Percentiles rank a stretch among this genome's conserved stretches.
phyloP scores from a whole-genome alignment of 495 filamentous ascomycete species.

The Podospora pseudopauciseta region DNA sequence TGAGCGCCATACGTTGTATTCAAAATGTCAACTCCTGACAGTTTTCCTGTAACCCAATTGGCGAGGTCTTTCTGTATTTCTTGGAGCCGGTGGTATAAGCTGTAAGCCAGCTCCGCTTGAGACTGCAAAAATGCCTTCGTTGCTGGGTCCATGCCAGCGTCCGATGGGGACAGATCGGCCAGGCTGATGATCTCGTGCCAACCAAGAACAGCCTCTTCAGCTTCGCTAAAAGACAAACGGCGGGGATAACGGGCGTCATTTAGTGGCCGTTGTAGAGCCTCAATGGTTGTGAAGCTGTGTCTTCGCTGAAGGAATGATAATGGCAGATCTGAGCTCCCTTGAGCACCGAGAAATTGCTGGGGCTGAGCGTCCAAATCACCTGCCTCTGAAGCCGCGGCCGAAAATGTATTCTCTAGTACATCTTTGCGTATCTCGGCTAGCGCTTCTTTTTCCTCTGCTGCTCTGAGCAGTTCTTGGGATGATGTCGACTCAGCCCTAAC shows the following conservation, averaged over 20 bases:
- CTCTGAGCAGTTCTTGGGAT: not conserved
- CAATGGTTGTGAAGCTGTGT: constrained; percentile 46
- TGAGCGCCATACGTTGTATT: constrained; percentile 58
- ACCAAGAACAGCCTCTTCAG: constrained; percentile 78
- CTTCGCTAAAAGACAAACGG: constrained; percentile 81
- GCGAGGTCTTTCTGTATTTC: constrained; percentile 49
- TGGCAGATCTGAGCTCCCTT: constrained; percentile 25
- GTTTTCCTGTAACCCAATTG: constrained; percentile 65
- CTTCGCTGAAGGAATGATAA: constrained; percentile 41
- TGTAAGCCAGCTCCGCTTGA: constrained; percentile 55
- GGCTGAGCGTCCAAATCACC: constrained; percentile 43
- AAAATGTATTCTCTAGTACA: constrained; percentile 27
- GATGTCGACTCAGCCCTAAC: not conserved
- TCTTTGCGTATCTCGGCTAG: constrained; percentile 26
- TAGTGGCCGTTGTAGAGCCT: constrained; percentile 28
- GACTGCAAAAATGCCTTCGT: constrained; percentile 8
- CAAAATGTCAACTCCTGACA: constrained; percentile 59
- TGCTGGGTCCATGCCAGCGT: constrained; percentile 19
- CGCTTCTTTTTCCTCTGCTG: constrained; percentile 14
- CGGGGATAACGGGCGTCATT: constrained; percentile 67
- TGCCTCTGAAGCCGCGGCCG: constrained; percentile 40
- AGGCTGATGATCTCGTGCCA: constrained; percentile 56
- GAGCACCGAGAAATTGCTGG: constrained; percentile 37
- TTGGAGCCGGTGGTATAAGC: constrained; percentile 51
- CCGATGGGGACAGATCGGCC: constrained; percentile 39